Base-by-base conservation (phyloP, 108 stramenopile genomes). In the Skeletonema costatum region DNA sequence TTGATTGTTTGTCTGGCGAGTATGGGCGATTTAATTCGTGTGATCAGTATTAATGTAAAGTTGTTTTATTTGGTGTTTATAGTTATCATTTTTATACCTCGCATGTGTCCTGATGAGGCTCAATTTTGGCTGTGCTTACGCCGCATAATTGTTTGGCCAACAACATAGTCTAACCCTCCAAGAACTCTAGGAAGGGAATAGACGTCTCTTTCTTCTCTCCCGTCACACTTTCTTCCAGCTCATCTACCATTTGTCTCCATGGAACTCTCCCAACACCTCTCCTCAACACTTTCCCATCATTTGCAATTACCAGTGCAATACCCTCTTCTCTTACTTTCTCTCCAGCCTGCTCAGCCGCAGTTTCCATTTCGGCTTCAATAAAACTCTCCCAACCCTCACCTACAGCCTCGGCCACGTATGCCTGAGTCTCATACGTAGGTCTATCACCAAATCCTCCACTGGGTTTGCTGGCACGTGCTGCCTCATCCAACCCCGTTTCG, bases 251-350 rank as follows among this genome's bases (percentile, higher is more conserved):
- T 66, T 87, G 86, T 70, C 87, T 77, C 93, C 93, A 94, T 51
- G 93, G 93, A 10, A 94, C 87, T 51, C 73, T 92, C 11, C 93
- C 93, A 31, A 94, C 83, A 2, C 93, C 93, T 44, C 93, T 87
- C 33, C 89, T 81, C 31, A 94, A 73, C 8, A 94, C 87, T 60
- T 86, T 84, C 21, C 93, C 93, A 75, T 85, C 86, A 70, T 88
- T 94, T 6, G 87, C 83, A 41, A 94, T 77, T 0, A 94, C 91
- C 41, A 94, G 76, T 32, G 87, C 91, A 70, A 94, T 92, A 2
- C 93, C 93, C 51, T 92, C 89, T 25, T 88, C 82, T 59, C 73
- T 82, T 4, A 75, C 88, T 75, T 56, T 88, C 83, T 64, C 80
- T 11, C 93, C 93, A 64, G 80, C 86, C 70, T 94, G 93, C 65